Evolutionary conservation across 202 grass and related monocot genomes (phyloP), one percentile per base, ranked within the genome.

Genomic region (Saccharum hybrid): DNA sequence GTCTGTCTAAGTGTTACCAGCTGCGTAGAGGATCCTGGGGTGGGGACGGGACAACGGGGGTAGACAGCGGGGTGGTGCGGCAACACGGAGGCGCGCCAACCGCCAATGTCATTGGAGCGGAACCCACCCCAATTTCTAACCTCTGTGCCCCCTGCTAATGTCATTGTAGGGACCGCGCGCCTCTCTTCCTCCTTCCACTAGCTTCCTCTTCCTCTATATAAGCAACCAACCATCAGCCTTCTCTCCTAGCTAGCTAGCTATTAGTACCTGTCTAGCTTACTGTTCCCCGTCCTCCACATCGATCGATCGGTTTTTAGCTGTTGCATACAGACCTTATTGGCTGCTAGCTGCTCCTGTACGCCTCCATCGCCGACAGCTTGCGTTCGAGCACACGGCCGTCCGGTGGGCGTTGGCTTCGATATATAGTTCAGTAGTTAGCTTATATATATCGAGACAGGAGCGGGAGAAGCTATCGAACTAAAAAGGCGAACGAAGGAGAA

Each of bases 21-120:
- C 26, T 26, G 56, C 73, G 31, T 16, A 86, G 84, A 90, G 54
- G 75, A 90, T 90, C 88, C 80, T 0, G 80, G 3, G 56, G 23
- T 0, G 80, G 3, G 56, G 23, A 59, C 15, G 73, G 7, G 45
- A 68, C 60, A 63, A 56, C 10, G 6, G 8, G 33, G 19, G 41
- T 31, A 51, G 49, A 66, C 72, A 45, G 67, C 3, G 43, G 4
- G 68, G 39, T 33, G 78, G 71, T 51, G 88, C 88, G 84, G 88
- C 84, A 87, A 83, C 88, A 63, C 80, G 88, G 54, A 46, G 80
- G 75, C 88, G 84, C 75, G 75, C 70, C 69, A 62, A 69, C 42
- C 67, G 75, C 79, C 90, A 63, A 57, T 63, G 75, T 83, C 80
- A 83, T 71, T 43, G 80, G 90, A 88, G 72, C 69, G 56, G 39